Conservation (phyloP, 2,329 filamentous ascomycete genomes). For the Stromatinia cepivora region DNA sequence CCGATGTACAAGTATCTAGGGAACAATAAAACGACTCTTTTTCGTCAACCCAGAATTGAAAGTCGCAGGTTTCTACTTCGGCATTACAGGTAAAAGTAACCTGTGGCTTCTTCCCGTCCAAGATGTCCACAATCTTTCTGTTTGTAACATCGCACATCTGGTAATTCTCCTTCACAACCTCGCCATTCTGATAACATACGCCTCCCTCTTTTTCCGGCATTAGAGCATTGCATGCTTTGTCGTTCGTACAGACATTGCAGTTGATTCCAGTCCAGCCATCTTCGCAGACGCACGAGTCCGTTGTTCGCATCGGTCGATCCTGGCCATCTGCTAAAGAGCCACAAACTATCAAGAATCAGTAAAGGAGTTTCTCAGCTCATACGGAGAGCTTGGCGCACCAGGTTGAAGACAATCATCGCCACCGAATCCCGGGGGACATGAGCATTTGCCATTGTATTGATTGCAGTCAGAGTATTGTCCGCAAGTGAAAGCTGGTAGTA, state of each 20-base stretch:
- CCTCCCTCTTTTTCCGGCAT: constrained; percentile 82
- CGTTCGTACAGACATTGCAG: constrained; percentile 88
- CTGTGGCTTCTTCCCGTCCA: constrained; percentile 83
- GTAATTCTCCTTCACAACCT: constrained; percentile 91
- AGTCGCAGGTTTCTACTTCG: constrained; percentile 77
- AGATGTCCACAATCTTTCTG: constrained; percentile 82
- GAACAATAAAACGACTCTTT: constrained; percentile 96
- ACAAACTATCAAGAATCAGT: constrained; percentile 58
- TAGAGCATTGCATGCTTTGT: constrained; percentile 82
- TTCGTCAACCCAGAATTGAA: constrained; percentile 97
- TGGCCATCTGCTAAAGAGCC: constrained; percentile 81
- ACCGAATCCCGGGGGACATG: constrained; percentile 88
- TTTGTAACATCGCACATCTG: constrained; percentile 99
- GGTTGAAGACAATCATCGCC: constrained; percentile 91
- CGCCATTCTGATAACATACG: constrained; percentile 87
- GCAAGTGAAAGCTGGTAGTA: constrained; percentile 87
- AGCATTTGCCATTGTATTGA: constrained; percentile 86
- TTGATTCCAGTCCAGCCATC: constrained; percentile 97
- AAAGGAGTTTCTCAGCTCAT: constrained; percentile 9
- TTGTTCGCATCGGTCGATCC: constrained; percentile 73
- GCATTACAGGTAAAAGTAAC: constrained; percentile 91
- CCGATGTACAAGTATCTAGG: constrained; percentile 76
- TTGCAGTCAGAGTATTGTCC: constrained; percentile 90
- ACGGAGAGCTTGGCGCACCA: constrained; percentile 47
- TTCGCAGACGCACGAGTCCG: constrained; percentile 76